Base-by-base conservation (phyloP, 257 asterid genomes). In the Fraxinus pennsylvanica region DNA sequence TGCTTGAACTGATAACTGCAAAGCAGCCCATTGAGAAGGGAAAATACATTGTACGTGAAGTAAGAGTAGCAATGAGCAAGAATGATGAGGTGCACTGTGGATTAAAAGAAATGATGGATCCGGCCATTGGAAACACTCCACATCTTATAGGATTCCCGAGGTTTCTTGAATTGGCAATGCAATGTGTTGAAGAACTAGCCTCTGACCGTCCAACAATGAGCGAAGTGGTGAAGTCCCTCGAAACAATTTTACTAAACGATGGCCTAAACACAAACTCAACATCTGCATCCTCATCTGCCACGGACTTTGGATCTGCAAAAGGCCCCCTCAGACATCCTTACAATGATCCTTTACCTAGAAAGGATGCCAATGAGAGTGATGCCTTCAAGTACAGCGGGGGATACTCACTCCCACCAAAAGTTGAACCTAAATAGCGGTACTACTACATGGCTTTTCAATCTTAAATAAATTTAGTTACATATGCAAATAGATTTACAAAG, bases 21-120 rank as follows among this genome's bases (percentile, higher is more conserved):
- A 94, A 83, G 82, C 93, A 89, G 83, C 99, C 99, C 2, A 94
- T 92, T 17, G 97, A 88, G 88, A 92, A 85, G 81, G 97, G 99
- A 17, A 94, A 92, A 82, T 94, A 94, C 83, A 81, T 94, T 5
- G 97, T 95, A 6, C 91, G 96, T 0, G 96, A 93, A 76, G 91
- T 91, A 77, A 90, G 89, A 85, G 39, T 70, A 19, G 74, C 68
- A 17, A 82, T 89, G 80, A 84, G 90, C 80, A 90, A 85, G 84
- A 85, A 76, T 0, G 96, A 91, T 14, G 92, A 95, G 9, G 84
- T 85, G 39, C 84, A 87, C 43, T 89, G 74, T n/a, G 97, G 99
- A 12, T 45, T 92, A 79, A 82, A 78, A 43, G 85, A 82, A 61
- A 80, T 91, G 77, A 88, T 96, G 79, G 99, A 96, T 85, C 93